Evolutionary conservation across 2,329 filamentous ascomycete genomes (phyloP).

Genomic region (Fusarium anthophilum): DNA sequence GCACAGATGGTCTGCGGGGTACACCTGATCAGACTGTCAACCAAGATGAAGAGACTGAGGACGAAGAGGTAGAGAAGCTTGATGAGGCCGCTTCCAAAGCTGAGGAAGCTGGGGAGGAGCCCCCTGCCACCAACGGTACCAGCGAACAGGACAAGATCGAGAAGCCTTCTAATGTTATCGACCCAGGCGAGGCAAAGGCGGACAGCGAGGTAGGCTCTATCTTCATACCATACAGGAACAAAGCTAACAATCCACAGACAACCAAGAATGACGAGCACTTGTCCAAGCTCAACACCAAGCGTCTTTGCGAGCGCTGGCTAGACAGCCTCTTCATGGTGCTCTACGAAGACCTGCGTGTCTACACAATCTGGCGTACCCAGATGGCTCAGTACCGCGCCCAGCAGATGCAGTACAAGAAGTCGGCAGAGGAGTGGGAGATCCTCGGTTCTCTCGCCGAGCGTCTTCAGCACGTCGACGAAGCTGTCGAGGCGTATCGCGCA

Average conservation of each 20-base stretch:
- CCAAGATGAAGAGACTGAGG: conserved; percentile 52
- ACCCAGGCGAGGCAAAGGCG: conserved; percentile 76
- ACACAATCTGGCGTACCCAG: conserved; percentile 99
- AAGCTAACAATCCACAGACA: conserved; percentile 54
- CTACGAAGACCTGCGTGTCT: conserved; percentile 96
- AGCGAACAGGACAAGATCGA: conserved; percentile 65
- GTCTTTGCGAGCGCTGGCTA: conserved; percentile 95
- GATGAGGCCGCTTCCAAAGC: conserved; percentile 39
- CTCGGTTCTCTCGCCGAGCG: conserved; percentile 91
- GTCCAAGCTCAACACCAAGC: conserved; percentile 95
- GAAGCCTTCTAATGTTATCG: conserved; percentile 81
- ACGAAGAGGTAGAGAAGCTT: conserved; percentile 47
- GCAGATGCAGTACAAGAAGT: conserved; percentile 95
- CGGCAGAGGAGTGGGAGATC: conserved; percentile 97
- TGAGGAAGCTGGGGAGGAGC: conserved; percentile 43
- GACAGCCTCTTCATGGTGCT: conserved; percentile 99
- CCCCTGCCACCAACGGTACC: conserved; percentile 53
- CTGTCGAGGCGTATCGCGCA: conserved; percentile 89
- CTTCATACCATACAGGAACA: too few relatives aligned
- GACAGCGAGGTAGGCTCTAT: conserved; percentile 70
- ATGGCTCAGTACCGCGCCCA: conserved; percentile 96
- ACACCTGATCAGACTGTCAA: conserved; percentile 70
- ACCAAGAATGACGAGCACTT: conserved; percentile 76
- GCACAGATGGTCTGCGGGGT: conserved; percentile 79
- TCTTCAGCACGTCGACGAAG: conserved; percentile 90